Base-by-base conservation (phyloP, 495 filamentous ascomycete genomes). In the Amniculicola lignicola region DNA sequence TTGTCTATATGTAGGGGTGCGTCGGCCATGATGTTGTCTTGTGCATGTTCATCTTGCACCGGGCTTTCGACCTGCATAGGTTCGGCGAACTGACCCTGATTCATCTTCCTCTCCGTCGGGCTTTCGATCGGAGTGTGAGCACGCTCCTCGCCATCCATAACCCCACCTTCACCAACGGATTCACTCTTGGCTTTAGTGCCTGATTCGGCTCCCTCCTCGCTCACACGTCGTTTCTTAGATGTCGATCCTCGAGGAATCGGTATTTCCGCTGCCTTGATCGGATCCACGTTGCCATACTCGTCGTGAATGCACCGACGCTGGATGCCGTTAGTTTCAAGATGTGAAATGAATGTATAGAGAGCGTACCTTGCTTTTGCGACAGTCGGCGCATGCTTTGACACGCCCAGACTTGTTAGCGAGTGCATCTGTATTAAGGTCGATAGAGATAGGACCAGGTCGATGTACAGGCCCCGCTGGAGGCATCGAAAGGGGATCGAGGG, bases 271-370 rank as follows among this genome's bases (percentile, higher is more conserved):
- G 80, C 77, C 51, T 85, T 85, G 53, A 79, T 65, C 1, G 82
- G 82, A 61, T 86, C 83, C 25, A 85, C 76, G 46, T 80, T 74
- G 29, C 83, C 83, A 58, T 78, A 75, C 51, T 82, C 81, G 55
- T 86, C 82, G 56, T 86, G 83, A 21, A 86, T 82, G 60, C 83
- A 86, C 57, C 83, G 81, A 46, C 83, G 82, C 83, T 86, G 47
- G 7, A 33, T 38, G 41, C 23, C 19, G 46, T 71, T 46, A 74
- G 61, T 62, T 54, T 5, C 27, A 37, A 47, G 19, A 61, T 48
- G 27, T 35, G 36, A 21, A 28, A 35, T 1, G 29, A 28, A 23
- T 25, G 18, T 48, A 12, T 54, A 12, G 12, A 62, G 67, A 61
- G 29, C 71, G 63, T 57, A 84, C 82, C 78, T 86, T 86, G 74